Base-by-base conservation (phyloP, 2,329 filamentous ascomycete species). In the Epichloe scottii region DNA sequence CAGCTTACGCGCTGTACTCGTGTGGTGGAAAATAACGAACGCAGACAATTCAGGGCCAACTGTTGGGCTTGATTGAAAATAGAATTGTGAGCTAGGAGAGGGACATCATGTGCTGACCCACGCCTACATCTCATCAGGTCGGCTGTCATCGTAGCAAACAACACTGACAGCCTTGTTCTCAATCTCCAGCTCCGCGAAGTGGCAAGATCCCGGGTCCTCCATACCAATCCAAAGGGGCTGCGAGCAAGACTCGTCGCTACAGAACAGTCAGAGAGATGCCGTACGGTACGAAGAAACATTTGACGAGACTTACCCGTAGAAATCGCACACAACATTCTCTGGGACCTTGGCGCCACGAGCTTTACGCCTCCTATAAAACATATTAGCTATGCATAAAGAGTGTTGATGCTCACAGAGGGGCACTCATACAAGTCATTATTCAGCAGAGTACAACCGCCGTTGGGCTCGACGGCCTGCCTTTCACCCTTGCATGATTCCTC, bases 1-100 rank as follows among this genome's bases (percentile, higher is more conserved):
- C 41, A 57, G 10, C n/a, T 68, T 17, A 6, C 17, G 15, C 49
- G 8, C 17, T 38, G 19, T 26, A 19, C n/a, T 23, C 11, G 21
- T 26, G 21, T 43, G 19, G 14, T 42, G 17, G 48, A 11, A 11
- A 21, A 12, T 33, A 3, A 4, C 23, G 15, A 48, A 39, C 8
- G 5, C 3, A 4, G 35, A 17, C 26, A 3, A 10, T 12, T 4
- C 35, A 10, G 23, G 46, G 15, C 15, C 15, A 48, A 10, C n/a
- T 10, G 19, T 12, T 19, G 15, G 7, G 8, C 35, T 39, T 30
- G 21, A 19, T 39, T 3, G 37, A 14, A 3, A 17, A 40, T 14
- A 11, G 21, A 26, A 19, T 6, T 15, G 21, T 14, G 21, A 14
- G 11, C 46, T 12, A n/a, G 14, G n/a, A 12, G 5, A 26, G 26